These are phyloP conservation scores for Hypoxylon cercidicola DNA, from an alignment of 495 filamentous ascomycete genomes.

Conservation along the genomic window DNA sequence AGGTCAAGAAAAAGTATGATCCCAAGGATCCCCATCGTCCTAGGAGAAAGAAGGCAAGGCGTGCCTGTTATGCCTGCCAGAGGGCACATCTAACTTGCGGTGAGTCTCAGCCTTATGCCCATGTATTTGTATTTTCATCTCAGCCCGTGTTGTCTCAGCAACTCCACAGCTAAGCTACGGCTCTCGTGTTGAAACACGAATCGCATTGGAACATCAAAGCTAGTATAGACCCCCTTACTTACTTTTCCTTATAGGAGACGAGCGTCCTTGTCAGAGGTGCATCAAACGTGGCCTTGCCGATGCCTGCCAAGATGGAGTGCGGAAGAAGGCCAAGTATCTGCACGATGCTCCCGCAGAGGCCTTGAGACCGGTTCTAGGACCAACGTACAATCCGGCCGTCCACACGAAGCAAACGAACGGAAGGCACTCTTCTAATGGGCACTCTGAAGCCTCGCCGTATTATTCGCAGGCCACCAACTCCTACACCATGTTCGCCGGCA, in stretches of 20 bases:
- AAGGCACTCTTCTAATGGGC: conserved; percentile 45
- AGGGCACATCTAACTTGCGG: conserved; percentile 97
- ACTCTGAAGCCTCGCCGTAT: conserved; percentile 42
- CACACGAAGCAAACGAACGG: conserved; percentile 45
- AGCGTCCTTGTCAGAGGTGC: conserved; percentile 92
- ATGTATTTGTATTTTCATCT: conserved; percentile 33
- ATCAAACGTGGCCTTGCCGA: conserved; percentile 92
- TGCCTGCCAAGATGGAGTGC: conserved; percentile 91
- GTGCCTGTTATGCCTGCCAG: conserved; percentile 97
- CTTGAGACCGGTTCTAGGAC: conserved; percentile 64
- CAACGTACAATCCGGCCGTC: conserved; percentile 61
- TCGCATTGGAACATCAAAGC: conserved; percentile 24
- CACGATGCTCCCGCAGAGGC: conserved; percentile 90
- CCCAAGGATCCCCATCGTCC: conserved; percentile 89
- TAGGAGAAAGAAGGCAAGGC: conserved; percentile 92
- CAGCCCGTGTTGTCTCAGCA: conserved; percentile 31
- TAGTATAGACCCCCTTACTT: conserved; percentile 23
- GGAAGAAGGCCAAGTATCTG: conserved; percentile 99
- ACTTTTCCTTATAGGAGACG: conserved; percentile 60
- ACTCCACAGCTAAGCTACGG: conserved; percentile 30
- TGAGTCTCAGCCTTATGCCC: conserved; percentile 65
- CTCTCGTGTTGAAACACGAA: conserved; percentile 22
- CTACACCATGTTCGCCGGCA: conserved; percentile 51
- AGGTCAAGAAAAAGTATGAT: conserved; percentile 70
- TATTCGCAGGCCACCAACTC: conserved; percentile 42